Percentiles rank a stretch among this genome's conserved stretches.
These are phyloP conservation scores for Boletus vermiculosoides DNA, from an alignment of 768 basidiomycete species.

Conservation along the genomic window DNA sequence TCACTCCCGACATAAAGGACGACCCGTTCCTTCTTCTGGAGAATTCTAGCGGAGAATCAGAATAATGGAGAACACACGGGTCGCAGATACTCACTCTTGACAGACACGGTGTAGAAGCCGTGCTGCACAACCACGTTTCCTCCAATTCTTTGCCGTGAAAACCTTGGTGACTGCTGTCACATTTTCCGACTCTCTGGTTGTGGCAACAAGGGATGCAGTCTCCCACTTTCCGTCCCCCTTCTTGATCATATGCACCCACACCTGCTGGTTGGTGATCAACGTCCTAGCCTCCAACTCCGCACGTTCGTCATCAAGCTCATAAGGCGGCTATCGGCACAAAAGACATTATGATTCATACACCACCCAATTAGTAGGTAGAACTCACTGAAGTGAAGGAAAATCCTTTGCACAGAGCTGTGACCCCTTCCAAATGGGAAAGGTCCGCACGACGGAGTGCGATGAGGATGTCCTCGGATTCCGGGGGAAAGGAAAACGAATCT, in stretches of 20 bases:
- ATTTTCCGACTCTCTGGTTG: conserved; percentile 55
- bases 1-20: conserved; percentile 68
- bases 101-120: conserved; percentile 59
- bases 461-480: conserved; percentile 10
- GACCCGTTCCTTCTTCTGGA: conserved; percentile 45
- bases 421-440: conserved; percentile 28
- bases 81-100: conserved; percentile 41
- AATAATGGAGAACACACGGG: not conserved
- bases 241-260: conserved; percentile 62
- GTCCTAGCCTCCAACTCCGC: conserved; percentile 52
- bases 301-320: conserved; percentile 40
- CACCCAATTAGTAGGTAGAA: not conserved
- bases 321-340: conserved; percentile 48
- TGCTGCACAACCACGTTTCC: conserved; percentile 57
- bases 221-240: conserved; percentile 26
- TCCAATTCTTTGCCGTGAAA: conserved; percentile 54
- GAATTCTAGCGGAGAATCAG: conserved; percentile 27
- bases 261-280: conserved; percentile 45
- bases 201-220: conserved; percentile 66
- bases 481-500: not conserved
- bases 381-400: conserved; percentile 64
- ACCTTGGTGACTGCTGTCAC: conserved; percentile 74
- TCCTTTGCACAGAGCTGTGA: conserved; percentile 49
- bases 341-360: not conserved
- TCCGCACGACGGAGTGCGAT: conserved; percentile 37